Percentiles rank a stretch among this genome's conserved stretches.
phyloP scores from a whole-genome alignment of 2,329 filamentous ascomycete species.

The Diaporthe velutina region DNA sequence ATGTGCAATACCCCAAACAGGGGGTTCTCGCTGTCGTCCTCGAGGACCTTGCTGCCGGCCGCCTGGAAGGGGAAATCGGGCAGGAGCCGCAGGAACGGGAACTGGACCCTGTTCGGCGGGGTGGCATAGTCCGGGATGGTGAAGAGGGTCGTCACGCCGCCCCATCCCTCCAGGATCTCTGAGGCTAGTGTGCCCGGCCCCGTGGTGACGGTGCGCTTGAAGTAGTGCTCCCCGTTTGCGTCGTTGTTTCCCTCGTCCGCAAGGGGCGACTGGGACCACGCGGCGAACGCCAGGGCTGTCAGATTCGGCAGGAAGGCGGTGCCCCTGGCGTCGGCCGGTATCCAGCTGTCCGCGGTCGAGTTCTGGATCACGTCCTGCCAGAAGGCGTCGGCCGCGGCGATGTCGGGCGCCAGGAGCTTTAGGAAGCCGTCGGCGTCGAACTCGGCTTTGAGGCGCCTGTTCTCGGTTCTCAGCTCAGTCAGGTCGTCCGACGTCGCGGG shows the following conservation, averaged over 20 bases:
- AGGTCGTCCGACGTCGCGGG: constrained; percentile 15
- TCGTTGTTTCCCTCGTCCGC: constrained; percentile 47
- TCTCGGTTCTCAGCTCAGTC: constrained; percentile 2
- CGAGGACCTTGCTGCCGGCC: constrained; percentile 44
- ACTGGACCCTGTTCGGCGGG: constrained; percentile 44
- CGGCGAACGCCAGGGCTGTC: constrained; percentile 42
- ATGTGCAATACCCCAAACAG: constrained; percentile 44
- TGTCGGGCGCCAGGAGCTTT: constrained; percentile 44
- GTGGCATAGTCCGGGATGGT: constrained; percentile 49
- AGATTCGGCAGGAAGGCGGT: constrained; percentile 46
- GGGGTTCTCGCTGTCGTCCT: constrained; percentile 38
- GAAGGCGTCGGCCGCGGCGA: constrained; percentile 42
- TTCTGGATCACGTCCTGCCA: constrained; percentile 44
- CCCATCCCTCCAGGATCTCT: constrained; percentile 41
- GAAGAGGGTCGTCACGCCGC: constrained; percentile 52
- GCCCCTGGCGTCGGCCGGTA: constrained; percentile 44
- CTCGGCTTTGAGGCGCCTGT: constrained; percentile 43
- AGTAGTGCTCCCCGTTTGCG: constrained; percentile 48
- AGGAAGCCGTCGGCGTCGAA: constrained; percentile 44
- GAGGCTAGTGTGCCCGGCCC: constrained; percentile 39
- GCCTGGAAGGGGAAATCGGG: constrained; percentile 45
- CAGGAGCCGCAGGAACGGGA: constrained; percentile 47
- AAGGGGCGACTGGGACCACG: constrained; percentile 42
- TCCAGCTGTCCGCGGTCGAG: constrained; percentile 38
- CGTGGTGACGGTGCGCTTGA: constrained; percentile 43